Evolutionary conservation across 208 protist genomes (phyloP).

Genomic region (Tritrichomonas foetus): DNA sequence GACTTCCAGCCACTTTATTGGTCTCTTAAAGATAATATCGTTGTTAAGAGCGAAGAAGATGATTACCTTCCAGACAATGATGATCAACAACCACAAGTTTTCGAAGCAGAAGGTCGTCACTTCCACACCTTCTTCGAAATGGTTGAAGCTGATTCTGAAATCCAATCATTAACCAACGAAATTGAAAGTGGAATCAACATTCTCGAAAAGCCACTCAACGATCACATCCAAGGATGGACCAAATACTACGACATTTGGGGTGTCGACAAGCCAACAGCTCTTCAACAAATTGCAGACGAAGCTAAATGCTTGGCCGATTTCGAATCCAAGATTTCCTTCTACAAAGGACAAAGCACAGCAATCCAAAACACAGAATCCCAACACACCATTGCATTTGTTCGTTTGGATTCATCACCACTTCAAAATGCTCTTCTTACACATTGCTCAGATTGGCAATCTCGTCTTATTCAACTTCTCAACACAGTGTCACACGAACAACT

Average conservation of each 20-base stretch:
- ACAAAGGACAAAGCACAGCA: background rate
- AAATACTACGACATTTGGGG: slow-evolving; percentile 21
- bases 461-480: slow-evolving; percentile 85
- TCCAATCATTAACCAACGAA: background rate
- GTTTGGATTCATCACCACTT: slow-evolving; percentile 85
- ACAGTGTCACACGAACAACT: slow-evolving; percentile 37
- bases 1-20: slow-evolving; percentile 16
- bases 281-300: background rate
- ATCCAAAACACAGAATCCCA: background rate
- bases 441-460: slow-evolving; percentile 83
- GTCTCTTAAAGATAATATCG: background rate
- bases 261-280: background rate
- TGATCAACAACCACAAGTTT: background rate
- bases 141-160: background rate
- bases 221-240: background rate
- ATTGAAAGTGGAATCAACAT: background rate
- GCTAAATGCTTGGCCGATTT: background rate
- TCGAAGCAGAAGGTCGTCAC: background rate
- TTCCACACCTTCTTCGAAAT: background rate
- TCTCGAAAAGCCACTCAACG: slow-evolving; percentile 14
- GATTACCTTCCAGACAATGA: background rate
- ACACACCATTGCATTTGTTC: slow-evolving; percentile 67
- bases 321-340: background rate
- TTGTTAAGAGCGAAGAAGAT: background rate
- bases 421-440: slow-evolving; percentile 85